Evolutionary conservation across 2,329 filamentous ascomycete species (phyloP).

Genomic region (Shiraia sp.): DNA sequence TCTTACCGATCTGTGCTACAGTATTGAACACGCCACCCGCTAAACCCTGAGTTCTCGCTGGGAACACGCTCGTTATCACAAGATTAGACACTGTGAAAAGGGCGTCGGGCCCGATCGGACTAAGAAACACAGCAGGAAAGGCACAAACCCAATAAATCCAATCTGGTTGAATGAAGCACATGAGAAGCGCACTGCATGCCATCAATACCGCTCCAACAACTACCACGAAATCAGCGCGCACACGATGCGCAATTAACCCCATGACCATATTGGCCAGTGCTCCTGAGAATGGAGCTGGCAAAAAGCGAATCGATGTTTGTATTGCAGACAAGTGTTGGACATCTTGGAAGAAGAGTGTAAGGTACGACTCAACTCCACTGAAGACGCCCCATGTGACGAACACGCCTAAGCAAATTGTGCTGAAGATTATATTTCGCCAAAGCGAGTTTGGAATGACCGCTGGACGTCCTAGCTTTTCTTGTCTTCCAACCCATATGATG

Average conservation of each 20-base stretch:
- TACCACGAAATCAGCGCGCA: conserved; percentile 50
- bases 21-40: conserved; percentile 54
- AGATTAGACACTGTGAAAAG: conserved; percentile 51
- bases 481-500: conserved; percentile 58
- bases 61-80: conserved; percentile 49
- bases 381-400: conserved; percentile 45
- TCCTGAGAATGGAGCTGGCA: conserved; percentile 48
- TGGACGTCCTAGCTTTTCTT: conserved; percentile 51
- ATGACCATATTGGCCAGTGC: conserved; percentile 50
- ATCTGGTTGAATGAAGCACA: conserved; percentile 50
- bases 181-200: conserved; percentile 47
- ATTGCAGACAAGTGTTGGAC: conserved; percentile 41
- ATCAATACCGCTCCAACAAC: conserved; percentile 33
- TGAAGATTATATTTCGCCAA: conserved; percentile 63
- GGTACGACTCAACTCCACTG: conserved; percentile 44
- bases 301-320: conserved; percentile 48
- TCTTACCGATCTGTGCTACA: conserved; percentile 49
- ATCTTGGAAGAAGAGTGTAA: conserved; percentile 51
- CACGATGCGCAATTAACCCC: conserved; percentile 51
- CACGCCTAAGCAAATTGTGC: conserved; percentile 56
- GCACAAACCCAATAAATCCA: conserved; percentile 55
- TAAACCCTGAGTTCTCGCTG: conserved; percentile 47
- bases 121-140: conserved; percentile 51
- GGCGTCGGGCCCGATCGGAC: conserved; percentile 50
- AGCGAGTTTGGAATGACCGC: conserved; percentile 66